phyloP scores from a whole-genome alignment of 139 green algal species.

The Tetradesmus obliquus region DNA sequence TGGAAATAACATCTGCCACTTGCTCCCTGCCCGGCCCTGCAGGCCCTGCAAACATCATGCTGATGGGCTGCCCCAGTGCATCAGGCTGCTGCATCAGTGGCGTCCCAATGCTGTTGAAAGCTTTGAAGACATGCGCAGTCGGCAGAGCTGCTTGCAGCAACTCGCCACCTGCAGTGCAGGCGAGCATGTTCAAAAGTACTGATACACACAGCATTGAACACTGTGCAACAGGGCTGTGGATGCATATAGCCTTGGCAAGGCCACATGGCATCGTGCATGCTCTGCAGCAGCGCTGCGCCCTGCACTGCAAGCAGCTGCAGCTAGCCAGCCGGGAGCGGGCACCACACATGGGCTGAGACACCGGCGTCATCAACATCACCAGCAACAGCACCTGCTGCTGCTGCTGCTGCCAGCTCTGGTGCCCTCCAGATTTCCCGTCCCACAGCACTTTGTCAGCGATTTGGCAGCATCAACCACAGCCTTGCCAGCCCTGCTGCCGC shows the following conservation, averaged over 20 bases:
- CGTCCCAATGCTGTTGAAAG: conserved; percentile 46
- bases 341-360: no score
- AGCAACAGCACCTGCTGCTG: no score
- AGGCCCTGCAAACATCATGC: conserved; percentile 48
- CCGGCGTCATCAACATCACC: no score
- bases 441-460: neutral
- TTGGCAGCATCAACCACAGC: conserved; percentile 55
- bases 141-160: conserved; percentile 42
- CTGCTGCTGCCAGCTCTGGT: neutral
- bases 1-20: conserved; percentile 1
- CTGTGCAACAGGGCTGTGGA: neutral
- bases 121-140: conserved; percentile 44
- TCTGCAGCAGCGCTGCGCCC: no score
- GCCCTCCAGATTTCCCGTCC: neutral
- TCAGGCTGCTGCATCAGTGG: conserved; percentile 34
- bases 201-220: no score
- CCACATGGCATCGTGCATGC: neutral
- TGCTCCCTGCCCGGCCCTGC: neutral
- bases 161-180: conserved; percentile 40
- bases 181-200: neutral
- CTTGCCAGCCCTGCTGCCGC: neutral
- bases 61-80: conserved; percentile 19
- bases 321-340: no score
- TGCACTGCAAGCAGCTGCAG: no score
- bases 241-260: neutral